These are phyloP conservation scores for Quercus agrifolia DNA, from an alignment of 306 rosid genomes.

Conservation along the genomic window DNA sequence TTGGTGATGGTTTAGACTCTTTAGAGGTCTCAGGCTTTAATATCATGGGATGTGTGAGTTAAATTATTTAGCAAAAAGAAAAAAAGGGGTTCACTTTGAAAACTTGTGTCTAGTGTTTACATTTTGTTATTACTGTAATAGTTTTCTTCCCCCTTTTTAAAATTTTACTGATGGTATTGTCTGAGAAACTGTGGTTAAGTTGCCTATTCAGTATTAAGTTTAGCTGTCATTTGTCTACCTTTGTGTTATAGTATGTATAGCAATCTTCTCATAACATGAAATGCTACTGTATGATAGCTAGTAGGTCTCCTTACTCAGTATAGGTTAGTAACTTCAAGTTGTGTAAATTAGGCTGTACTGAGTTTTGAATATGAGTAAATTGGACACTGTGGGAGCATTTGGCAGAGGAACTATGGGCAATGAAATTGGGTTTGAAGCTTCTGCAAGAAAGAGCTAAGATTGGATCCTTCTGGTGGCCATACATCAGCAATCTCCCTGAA, in stretches of 20 bases:
- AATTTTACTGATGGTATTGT: background rate
- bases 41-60: background rate
- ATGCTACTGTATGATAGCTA: background rate
- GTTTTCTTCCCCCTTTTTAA: background rate
- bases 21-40: background rate
- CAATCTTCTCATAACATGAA: background rate
- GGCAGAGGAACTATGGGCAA: constrained; percentile 98
- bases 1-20: background rate
- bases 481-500: constrained; percentile 85
- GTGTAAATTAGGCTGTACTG: constrained; percentile 51
- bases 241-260: background rate
- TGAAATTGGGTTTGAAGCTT: constrained; percentile 95
- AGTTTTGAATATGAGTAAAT: constrained; percentile 74
- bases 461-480: constrained; percentile 98
- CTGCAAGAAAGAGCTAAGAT: constrained; percentile 87
- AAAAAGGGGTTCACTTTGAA: background rate
- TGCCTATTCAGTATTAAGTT: background rate
- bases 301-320: constrained; percentile 8
- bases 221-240: background rate
- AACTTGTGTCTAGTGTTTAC: background rate
- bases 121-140: background rate
- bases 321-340: constrained; percentile 47
- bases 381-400: constrained; percentile 87
- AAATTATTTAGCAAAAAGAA: background rate
- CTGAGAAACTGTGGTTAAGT: background rate